Percentiles rank a stretch among this genome's conserved stretches.
phyloP scores from a whole-genome alignment of 2,329 filamentous ascomycete species.

The Pyricularia sp. region DNA sequence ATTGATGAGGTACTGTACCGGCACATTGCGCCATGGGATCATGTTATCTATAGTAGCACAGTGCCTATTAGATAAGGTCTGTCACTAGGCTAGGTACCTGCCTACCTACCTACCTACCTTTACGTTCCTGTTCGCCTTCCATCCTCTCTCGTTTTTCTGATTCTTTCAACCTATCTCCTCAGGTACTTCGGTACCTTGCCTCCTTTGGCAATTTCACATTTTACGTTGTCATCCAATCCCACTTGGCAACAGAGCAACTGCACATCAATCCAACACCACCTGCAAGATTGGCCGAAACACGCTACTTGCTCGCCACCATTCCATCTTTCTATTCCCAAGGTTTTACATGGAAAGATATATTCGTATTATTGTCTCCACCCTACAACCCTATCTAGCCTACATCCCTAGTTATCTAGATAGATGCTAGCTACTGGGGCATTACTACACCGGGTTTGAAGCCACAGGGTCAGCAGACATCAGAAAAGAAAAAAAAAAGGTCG shows the following conservation, averaged over 20 bases:
- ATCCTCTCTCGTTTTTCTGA: background rate
- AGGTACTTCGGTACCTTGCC: background rate
- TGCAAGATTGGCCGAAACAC: background rate
- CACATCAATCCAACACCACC: too few species aligned
- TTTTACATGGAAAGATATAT: background rate
- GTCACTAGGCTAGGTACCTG: too few species aligned
- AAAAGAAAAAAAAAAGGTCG: background rate
- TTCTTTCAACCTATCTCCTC: background rate
- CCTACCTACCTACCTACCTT: too few species aligned
- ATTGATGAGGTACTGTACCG: background rate
- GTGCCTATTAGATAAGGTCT: too few species aligned
- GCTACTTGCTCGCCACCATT: background rate
- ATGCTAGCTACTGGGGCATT: background rate
- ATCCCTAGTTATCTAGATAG: background rate
- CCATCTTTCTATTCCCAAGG: background rate
- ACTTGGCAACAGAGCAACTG: background rate
- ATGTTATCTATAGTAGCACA: background rate
- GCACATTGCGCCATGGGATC: background rate
- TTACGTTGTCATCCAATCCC: background rate
- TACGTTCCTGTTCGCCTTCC: background rate
- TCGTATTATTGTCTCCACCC: background rate
- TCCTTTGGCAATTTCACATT: too few species aligned
- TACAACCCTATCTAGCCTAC: background rate
- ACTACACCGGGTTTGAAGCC: background rate
- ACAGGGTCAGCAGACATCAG: background rate